Evolutionary conservation across 306 rosid species (phyloP).

Genomic region (Acacia crassicarpa): DNA sequence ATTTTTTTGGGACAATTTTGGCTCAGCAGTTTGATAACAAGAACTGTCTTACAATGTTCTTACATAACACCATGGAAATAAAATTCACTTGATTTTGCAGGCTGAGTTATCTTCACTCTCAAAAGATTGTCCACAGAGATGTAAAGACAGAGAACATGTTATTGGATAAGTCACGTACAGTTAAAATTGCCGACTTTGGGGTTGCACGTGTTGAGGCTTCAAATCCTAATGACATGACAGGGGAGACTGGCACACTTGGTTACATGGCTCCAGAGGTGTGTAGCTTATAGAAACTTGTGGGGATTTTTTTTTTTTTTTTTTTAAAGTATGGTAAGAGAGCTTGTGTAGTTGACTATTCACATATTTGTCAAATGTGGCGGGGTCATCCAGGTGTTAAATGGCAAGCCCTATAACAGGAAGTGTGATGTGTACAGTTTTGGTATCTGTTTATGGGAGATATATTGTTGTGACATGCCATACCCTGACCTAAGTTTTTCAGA

Average conservation of each 20-base stretch:
- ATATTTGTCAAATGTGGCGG: slow-evolving; percentile 26
- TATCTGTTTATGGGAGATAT: slow-evolving; percentile 92
- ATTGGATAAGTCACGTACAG: slow-evolving; percentile 77
- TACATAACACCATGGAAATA: slow-evolving; percentile 21
- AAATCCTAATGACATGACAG: slow-evolving; percentile 99
- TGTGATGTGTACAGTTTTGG: slow-evolving; percentile 98
- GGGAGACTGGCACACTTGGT: slow-evolving; percentile 99
- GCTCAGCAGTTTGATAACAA: slow-evolving; percentile 29
- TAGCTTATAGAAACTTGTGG: not conserved
- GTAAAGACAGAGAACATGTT: slow-evolving; percentile 99
- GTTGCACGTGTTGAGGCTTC: slow-evolving; percentile 99
- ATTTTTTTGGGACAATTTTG: not conserved
- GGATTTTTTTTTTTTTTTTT: too few species aligned
- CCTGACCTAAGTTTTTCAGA: slow-evolving; percentile 98
- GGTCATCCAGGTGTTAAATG: slow-evolving; percentile 83
- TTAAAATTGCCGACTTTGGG: slow-evolving; percentile 97
- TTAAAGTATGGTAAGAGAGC: not conserved
- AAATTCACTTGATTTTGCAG: slow-evolving; percentile 49
- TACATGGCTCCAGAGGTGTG: slow-evolving; percentile 99
- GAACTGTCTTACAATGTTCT: slow-evolving; percentile 2
- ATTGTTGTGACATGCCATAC: slow-evolving; percentile 99
- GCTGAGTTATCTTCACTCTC: slow-evolving; percentile 91
- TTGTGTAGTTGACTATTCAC: slow-evolving; percentile 23
- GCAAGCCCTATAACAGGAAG: slow-evolving; percentile 94
- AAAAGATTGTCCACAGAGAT: slow-evolving; percentile 96